Conservation (phyloP, 108 stramenopile genomes). For the Skeletonema costatum region DNA sequence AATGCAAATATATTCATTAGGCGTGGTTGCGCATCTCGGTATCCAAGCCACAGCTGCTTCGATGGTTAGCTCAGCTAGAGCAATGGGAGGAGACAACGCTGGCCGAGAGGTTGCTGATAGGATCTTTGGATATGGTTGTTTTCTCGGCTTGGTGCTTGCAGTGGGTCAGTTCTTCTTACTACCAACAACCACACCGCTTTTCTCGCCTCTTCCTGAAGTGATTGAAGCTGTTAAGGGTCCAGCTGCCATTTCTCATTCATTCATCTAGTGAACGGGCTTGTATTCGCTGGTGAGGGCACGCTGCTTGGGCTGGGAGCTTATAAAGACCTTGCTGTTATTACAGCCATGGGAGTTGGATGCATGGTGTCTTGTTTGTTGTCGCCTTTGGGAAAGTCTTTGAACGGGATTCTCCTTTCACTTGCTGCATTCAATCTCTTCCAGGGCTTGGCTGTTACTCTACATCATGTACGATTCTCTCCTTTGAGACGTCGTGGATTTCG, state of each 20-base stretch:
- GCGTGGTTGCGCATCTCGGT: constrained; percentile 71
- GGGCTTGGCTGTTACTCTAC: constrained; percentile 57
- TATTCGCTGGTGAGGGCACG: constrained; percentile 80
- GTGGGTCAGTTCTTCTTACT: constrained; percentile 48
- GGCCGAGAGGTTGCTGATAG: constrained; percentile 76
- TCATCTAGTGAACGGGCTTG: constrained; percentile 74
- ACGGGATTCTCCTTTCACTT: constrained; percentile 70
- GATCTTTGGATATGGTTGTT: constrained; percentile 65
- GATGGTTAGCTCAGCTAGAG: constrained; percentile 61
- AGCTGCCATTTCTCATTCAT: constrained; percentile 66
- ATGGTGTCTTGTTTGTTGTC: constrained; percentile 63
- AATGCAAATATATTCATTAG: constrained; percentile 77
- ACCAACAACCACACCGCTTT: constrained; percentile 67
- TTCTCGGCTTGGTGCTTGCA: constrained; percentile 63
- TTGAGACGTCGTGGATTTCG: constrained; percentile 43
- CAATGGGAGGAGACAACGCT: constrained; percentile 51
- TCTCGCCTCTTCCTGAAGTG: constrained; percentile 76
- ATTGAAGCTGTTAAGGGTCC: constrained; percentile 70
- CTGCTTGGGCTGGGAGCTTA: constrained; percentile 73
- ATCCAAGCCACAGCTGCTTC: constrained; percentile 75
- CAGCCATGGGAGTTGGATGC: constrained; percentile 47
- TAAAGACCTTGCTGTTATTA: constrained; percentile 62
- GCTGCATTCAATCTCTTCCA: constrained; percentile 61
- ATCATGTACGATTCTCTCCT: constrained; percentile 71
- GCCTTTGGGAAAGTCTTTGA: constrained; percentile 63